These are phyloP conservation scores for Pisolithus albus DNA, from an alignment of 768 basidiomycete genomes.

Conservation along the genomic window DNA sequence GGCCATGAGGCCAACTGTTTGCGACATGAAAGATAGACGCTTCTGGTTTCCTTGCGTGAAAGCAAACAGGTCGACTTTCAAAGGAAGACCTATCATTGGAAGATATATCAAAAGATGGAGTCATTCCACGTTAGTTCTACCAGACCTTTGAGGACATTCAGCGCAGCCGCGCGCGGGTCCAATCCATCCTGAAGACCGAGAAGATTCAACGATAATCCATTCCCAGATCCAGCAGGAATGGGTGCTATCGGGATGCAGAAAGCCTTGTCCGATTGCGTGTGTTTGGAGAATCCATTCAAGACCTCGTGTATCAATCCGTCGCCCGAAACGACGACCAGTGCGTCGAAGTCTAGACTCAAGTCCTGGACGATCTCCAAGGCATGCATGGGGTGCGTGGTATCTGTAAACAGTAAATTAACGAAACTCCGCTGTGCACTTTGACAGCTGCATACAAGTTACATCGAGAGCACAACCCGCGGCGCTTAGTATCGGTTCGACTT, in stretches of 20 bases:
- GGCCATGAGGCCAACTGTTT: conserved; percentile 78
- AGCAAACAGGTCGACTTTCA: conserved; percentile 74
- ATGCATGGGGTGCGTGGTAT: conserved; percentile 57
- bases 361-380: conserved; percentile 57
- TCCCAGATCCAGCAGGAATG: conserved; percentile 79
- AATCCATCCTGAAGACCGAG: conserved; percentile 63
- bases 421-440: not conserved
- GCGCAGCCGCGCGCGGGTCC: conserved; percentile 62
- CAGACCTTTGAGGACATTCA: conserved; percentile 77
- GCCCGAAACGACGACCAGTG: conserved; percentile 69
- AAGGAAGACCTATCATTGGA: conserved; percentile 47
- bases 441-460: conserved; percentile 45
- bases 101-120: not conserved
- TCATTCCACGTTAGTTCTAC: not conserved
- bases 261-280: conserved; percentile 51
- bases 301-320: conserved; percentile 83
- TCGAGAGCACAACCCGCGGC: conserved; percentile 60
- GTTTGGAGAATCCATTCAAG: conserved; percentile 73
- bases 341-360: conserved; percentile 58
- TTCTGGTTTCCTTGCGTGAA: conserved; percentile 60
- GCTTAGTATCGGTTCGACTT: conserved; percentile 65
- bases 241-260: conserved; percentile 67
- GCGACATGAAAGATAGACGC: conserved; percentile 75
- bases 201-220: conserved; percentile 67
- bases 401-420: conserved; percentile 29